Evolutionary conservation across 305 asterid species (phyloP).

Genomic region (Fraxinus dipetala): DNA sequence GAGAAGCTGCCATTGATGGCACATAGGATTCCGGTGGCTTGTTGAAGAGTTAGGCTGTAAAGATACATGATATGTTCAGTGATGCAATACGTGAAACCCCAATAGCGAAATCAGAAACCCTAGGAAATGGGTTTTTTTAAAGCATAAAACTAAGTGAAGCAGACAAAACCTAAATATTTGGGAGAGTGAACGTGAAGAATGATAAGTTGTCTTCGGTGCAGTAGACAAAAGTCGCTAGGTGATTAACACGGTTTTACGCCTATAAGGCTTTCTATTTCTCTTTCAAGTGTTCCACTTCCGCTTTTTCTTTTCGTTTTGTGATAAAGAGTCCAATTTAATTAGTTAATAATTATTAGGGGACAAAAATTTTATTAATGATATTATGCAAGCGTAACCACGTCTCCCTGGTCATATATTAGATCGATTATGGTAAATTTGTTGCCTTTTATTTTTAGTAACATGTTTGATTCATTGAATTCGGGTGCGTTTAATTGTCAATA

Average conservation of each 20-base stretch:
- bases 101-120: slow-evolving; percentile 48
- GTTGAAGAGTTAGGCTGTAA: slow-evolving; percentile 84
- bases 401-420: no score
- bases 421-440: no score
- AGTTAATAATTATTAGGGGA: no score
- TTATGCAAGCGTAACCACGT: no score
- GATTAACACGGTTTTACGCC: background rate
- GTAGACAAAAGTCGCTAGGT: background rate
- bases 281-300: background rate
- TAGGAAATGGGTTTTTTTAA: slow-evolving; percentile 23
- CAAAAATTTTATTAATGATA: no score
- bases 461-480: no score
- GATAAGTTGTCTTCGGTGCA: background rate
- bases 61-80: slow-evolving; percentile 54
- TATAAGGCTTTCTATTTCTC: background rate
- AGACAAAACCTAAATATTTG: background rate
- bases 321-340: no score
- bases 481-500: no score
- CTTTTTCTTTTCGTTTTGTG: background rate
- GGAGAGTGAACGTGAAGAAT: background rate
- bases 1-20: slow-evolving; percentile 95
- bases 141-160: background rate
- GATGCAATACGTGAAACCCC: slow-evolving; percentile 9
- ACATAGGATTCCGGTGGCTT: slow-evolving; percentile 78
- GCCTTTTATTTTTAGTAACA: no score